phyloP scores from a whole-genome alignment of 495 filamentous ascomycete genomes.

The Neurospora intermedia region DNA sequence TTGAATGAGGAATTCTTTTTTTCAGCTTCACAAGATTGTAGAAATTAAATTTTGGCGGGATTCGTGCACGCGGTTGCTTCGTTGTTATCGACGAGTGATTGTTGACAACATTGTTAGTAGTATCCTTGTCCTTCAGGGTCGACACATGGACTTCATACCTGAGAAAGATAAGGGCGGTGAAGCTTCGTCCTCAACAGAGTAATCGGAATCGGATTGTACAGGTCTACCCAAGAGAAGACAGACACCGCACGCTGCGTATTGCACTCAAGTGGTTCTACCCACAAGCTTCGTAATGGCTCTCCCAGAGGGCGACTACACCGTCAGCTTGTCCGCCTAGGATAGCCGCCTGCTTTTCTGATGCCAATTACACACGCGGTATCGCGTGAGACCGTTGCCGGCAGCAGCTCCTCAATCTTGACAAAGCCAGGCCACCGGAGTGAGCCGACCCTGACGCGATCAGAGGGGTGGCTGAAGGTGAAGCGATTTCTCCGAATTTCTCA shows the following conservation, averaged over 20 bases:
- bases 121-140: conserved; percentile 2
- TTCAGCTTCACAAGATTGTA: background rate
- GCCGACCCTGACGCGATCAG: background rate
- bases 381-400: conserved; percentile 16
- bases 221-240: background rate
- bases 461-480: background rate
- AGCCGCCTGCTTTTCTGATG: conserved; percentile 17
- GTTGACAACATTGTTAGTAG: conserved; percentile 6
- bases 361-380: conserved; percentile 14
- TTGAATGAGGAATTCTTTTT: too few relatives aligned
- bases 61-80: background rate
- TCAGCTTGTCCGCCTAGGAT: background rate
- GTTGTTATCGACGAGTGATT: background rate
- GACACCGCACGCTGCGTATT: conserved; percentile 13
- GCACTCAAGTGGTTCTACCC: conserved; percentile 13
- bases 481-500: background rate
- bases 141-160: conserved; percentile 6
- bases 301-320: conserved; percentile 7
- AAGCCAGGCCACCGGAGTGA: background rate
- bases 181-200: conserved; percentile 16
- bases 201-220: conserved; percentile 17
- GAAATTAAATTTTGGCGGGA: background rate
- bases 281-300: conserved; percentile 19
- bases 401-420: background rate
- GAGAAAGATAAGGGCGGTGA: conserved; percentile 8